Evolutionary conservation across 768 basidiomycete species (phyloP).

Genomic region (Tephrocybe rancida): DNA sequence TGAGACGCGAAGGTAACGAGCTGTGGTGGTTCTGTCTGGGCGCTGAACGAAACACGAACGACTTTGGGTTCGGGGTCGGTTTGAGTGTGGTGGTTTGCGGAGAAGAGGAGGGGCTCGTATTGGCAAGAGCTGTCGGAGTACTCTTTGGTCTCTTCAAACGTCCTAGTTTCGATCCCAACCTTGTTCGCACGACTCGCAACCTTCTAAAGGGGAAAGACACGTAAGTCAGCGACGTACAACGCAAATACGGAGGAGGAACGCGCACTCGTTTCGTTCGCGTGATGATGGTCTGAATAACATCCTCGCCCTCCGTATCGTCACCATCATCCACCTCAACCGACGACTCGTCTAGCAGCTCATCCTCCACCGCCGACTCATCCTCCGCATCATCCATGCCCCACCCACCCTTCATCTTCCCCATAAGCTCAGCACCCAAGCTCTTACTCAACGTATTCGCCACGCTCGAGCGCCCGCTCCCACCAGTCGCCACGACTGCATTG

Average conservation of each 20-base stretch:
- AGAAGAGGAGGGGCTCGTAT: slow-evolving; percentile 61
- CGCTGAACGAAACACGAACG: slow-evolving; percentile 45
- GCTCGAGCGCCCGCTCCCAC: slow-evolving; percentile 50
- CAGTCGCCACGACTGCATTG: slow-evolving; percentile 36
- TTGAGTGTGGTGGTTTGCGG: slow-evolving; percentile 49
- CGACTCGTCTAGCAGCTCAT: slow-evolving; percentile 31
- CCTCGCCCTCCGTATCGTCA: slow-evolving; percentile 66
- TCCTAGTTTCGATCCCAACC: slow-evolving; percentile 39
- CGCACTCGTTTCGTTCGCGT: slow-evolving; percentile 77
- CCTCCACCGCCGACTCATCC: slow-evolving; percentile 39
- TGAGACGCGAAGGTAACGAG: slow-evolving; percentile 28
- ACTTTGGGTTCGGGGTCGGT: slow-evolving; percentile 63
- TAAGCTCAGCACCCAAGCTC: slow-evolving; percentile 73
- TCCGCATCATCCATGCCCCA: slow-evolving; percentile 41
- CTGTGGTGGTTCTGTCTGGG: slow-evolving; percentile 56
- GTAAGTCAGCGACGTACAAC: slow-evolving; percentile 6
- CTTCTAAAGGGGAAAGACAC: slow-evolving; percentile 49
- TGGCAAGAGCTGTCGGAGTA: slow-evolving; percentile 77
- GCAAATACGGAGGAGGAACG: slow-evolving; percentile 11
- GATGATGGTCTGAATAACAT: slow-evolving; percentile 87
- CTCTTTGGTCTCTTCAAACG: slow-evolving; percentile 68
- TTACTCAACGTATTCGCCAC: slow-evolving; percentile 63
- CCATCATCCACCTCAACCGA: slow-evolving; percentile 42
- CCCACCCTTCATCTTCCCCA: slow-evolving; percentile 57
- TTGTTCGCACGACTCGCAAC: slow-evolving; percentile 63